Conservation (phyloP, 108 stramenopile species). For the Asterionellopsis glacialis region DNA sequence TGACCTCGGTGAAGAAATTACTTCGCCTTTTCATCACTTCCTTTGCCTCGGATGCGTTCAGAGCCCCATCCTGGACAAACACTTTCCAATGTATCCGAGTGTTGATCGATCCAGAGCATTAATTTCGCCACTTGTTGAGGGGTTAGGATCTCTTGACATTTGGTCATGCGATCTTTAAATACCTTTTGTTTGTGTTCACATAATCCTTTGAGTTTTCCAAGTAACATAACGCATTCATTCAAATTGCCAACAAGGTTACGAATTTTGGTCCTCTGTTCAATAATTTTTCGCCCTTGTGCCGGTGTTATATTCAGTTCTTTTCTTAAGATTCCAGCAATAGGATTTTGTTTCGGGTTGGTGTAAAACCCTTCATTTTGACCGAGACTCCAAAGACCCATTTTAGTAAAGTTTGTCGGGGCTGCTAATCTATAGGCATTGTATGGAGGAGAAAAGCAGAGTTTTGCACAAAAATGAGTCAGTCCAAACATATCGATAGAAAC, state of each 20-base stretch:
- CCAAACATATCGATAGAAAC: background rate
- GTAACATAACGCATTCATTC: constrained; percentile 36
- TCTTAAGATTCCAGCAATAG: constrained; percentile 70
- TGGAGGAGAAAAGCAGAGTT: constrained; percentile 4
- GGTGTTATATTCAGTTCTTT: constrained; percentile 72
- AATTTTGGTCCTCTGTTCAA: constrained; percentile 71
- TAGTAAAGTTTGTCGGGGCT: constrained; percentile 82
- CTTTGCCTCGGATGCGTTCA: constrained; percentile 31
- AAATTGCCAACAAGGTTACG: constrained; percentile 54
- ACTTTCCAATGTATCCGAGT: constrained; percentile 37
- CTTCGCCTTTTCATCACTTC: too few relatives aligned
- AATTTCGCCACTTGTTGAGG: constrained; percentile 74
- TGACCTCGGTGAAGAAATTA: too few relatives aligned
- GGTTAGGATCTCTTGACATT: constrained; percentile 67
- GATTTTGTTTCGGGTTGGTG: constrained; percentile 52
- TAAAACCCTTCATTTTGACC: constrained; percentile 67
- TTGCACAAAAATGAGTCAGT: too few relatives aligned
- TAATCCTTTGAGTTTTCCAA: constrained; percentile 42
- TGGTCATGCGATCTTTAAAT: constrained; percentile 74
- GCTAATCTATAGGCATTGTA: constrained; percentile 29
- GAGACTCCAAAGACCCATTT: constrained; percentile 85
- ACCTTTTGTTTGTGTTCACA: constrained; percentile 68
- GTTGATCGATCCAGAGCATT: constrained; percentile 68
- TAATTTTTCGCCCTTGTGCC: constrained; percentile 53
- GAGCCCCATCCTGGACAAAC: constrained; percentile 73